Conservation (phyloP, 1,284 basidiomycete genomes). For the Xerocomus nothofagi region DNA sequence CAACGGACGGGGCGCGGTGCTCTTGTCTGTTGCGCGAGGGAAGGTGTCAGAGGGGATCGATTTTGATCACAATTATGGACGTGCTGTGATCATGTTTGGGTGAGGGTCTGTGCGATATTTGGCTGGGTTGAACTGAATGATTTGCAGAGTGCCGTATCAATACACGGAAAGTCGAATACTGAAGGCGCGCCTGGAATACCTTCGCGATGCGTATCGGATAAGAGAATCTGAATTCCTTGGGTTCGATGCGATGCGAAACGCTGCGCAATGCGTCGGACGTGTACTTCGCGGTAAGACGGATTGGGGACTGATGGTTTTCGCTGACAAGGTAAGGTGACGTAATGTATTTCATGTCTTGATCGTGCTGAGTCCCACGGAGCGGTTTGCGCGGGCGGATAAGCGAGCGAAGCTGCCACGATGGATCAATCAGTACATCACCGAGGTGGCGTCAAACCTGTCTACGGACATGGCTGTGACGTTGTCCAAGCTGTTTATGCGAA, state of each 20-base stretch:
- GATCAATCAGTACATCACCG: constrained; percentile 99
- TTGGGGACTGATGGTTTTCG: constrained; percentile 99
- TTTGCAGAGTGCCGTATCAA: constrained; percentile 87
- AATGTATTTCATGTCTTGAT: neutral
- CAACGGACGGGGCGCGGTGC: constrained; percentile 95
- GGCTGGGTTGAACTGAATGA: constrained; percentile 1
- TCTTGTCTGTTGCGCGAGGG: constrained; percentile 96
- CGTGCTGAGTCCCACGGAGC: constrained; percentile 50
- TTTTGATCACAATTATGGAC: constrained; percentile 99
- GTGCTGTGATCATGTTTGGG: constrained; percentile 99
- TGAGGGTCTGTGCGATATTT: constrained; percentile 40
- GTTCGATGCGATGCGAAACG: constrained; percentile 99
- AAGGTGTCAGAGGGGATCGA: constrained; percentile 99
- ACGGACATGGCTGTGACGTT: constrained; percentile 98
- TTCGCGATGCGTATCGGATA: constrained; percentile 98
- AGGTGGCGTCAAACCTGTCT: constrained; percentile 94
- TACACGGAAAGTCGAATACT: constrained; percentile 98
- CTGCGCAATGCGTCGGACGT: constrained; percentile 98
- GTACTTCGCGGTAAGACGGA: constrained; percentile 98
- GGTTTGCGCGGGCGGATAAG: constrained; percentile 96
- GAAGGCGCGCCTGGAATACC: constrained; percentile 95
- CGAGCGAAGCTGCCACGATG: constrained; percentile 95
- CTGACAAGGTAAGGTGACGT: constrained; percentile 77
- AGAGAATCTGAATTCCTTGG: constrained; percentile 98
- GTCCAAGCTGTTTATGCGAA: constrained; percentile 95